These are phyloP conservation scores for Gastrodia elata DNA, from an alignment of 106 monocot species.

Conservation along the genomic window DNA sequence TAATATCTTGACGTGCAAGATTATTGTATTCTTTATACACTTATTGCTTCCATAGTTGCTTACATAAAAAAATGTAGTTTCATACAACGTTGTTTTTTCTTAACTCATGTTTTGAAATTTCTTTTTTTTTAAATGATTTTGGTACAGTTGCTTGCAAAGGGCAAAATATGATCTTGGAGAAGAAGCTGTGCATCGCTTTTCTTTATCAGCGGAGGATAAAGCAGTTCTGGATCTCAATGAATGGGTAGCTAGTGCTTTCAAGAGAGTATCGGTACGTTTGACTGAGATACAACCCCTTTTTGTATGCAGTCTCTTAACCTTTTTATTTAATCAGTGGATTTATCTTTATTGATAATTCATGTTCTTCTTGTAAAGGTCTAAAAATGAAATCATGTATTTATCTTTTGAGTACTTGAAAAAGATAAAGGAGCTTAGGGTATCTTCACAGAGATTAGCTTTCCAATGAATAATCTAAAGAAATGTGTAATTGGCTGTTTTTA, in stretches of 20 bases:
- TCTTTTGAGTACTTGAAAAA: neutral
- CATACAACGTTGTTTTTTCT: no score
- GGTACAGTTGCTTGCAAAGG: conserved; percentile 79
- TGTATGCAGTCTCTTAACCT: neutral
- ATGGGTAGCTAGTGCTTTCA: conserved; percentile 74
- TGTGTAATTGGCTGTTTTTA: neutral
- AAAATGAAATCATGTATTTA: no score
- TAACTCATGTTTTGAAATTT: conserved; percentile 6
- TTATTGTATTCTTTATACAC: neutral
- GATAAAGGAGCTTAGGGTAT: neutral
- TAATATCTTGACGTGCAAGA: neutral
- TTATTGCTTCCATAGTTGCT: neutral
- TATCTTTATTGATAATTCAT: neutral
- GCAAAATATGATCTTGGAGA: conserved; percentile 87
- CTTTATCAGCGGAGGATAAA: conserved; percentile 86
- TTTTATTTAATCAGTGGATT: neutral
- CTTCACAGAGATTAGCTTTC: neutral
- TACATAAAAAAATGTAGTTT: no score
- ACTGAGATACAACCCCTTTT: neutral
- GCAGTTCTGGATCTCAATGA: conserved; percentile 72
- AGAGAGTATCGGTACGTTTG: conserved; percentile 41
- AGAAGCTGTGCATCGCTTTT: conserved; percentile 86
- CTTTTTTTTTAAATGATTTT: conserved; percentile 9
- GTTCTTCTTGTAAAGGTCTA: neutral
- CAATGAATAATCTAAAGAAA: neutral